phyloP scores from a whole-genome alignment of 345 rosid species.

The Citrus reticulata region DNA sequence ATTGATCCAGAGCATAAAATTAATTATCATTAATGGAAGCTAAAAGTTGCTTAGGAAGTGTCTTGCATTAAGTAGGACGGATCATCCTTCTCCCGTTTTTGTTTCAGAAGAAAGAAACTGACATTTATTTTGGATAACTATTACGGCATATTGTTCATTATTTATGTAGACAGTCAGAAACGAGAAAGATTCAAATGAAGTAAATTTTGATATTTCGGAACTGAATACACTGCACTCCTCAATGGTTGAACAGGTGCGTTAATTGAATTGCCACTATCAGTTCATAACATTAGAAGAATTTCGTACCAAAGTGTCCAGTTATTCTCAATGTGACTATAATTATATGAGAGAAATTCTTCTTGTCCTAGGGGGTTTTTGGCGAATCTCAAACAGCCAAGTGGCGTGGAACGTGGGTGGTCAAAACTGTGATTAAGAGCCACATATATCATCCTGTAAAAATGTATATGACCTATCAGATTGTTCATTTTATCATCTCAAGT shows the following conservation, averaged over 20 bases:
- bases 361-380: constrained; percentile 44
- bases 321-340: neutral
- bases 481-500: neutral
- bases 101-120: neutral
- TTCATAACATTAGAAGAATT: neutral
- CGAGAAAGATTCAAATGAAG: constrained; percentile 39
- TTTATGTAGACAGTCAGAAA: constrained; percentile 40
- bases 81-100: neutral
- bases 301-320: neutral
- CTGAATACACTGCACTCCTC: constrained; percentile 30
- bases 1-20: neutral
- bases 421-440: constrained; percentile 49
- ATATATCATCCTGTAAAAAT: constrained; percentile 35
- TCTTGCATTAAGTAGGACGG: neutral
- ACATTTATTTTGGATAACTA: neutral
- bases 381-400: constrained; percentile 56
- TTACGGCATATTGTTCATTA: neutral
- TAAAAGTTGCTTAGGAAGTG: neutral
- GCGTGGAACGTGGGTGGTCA: constrained; percentile 70
- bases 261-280: neutral
- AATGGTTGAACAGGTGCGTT: constrained; percentile 37
- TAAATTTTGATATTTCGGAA: constrained; percentile 52
- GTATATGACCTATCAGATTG: constrained; percentile 17
- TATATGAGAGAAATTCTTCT: neutral
- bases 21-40: neutral